These are phyloP conservation scores for Lactarius trivialis DNA, from an alignment of 768 basidiomycete genomes.

Conservation along the genomic window DNA sequence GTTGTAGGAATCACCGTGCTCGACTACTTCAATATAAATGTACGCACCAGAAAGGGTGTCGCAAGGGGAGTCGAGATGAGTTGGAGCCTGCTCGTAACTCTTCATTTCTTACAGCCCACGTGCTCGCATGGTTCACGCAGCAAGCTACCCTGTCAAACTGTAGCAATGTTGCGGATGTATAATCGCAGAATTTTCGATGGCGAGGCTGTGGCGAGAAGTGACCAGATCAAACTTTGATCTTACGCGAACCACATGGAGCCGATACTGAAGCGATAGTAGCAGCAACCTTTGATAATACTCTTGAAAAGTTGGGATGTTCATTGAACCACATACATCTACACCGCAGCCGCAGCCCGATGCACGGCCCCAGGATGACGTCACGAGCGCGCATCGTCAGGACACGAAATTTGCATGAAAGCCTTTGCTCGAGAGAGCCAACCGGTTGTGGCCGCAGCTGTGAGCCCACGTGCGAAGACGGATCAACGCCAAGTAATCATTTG, in stretches of 20 bases:
- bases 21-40: background rate
- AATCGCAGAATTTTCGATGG: too few species aligned
- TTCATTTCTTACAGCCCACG: background rate
- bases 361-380: background rate
- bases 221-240: background rate
- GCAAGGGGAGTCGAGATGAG: background rate
- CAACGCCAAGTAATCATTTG: background rate
- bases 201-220: too few species aligned
- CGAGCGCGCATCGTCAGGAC: background rate
- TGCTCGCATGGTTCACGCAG: background rate
- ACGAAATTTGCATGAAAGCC: background rate
- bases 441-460: background rate
- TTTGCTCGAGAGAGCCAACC: background rate
- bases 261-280: background rate
- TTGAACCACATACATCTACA: background rate
- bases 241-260: background rate
- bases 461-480: background rate
- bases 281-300: background rate
- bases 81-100: background rate
- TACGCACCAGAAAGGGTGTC: background rate
- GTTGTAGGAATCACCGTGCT: background rate
- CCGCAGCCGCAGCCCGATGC: background rate
- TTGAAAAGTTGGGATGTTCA: background rate
- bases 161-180: too few species aligned
- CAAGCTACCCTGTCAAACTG: too few species aligned